Conservation (phyloP, 352 stramenopile genomes). For the Phytophthora multivora region DNA sequence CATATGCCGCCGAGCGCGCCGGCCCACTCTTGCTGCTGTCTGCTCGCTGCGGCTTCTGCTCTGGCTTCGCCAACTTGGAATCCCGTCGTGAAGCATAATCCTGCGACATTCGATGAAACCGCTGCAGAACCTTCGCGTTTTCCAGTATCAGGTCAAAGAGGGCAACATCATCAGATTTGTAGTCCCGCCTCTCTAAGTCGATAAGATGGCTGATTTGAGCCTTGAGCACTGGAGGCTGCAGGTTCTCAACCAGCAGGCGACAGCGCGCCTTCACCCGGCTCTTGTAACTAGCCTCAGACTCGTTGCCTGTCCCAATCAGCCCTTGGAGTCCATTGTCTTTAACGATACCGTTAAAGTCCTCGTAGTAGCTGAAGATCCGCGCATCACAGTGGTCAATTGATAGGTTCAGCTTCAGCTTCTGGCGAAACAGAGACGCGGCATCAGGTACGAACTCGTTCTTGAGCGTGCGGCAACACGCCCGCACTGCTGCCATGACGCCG, state of each 20-base stretch:
- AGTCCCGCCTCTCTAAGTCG: slow-evolving; percentile 1
- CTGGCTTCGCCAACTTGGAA: no score
- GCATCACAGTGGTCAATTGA: slow-evolving; percentile 1
- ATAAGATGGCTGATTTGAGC: neutral
- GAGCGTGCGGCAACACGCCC: no score
- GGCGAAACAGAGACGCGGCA: neutral
- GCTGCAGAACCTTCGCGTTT: slow-evolving; percentile 3
- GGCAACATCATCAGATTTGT: slow-evolving; percentile 4
- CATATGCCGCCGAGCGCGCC: no score
- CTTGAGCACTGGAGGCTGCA: neutral
- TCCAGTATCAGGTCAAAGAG: slow-evolving; percentile 8
- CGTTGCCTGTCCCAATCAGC: neutral
- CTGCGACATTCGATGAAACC: no score
- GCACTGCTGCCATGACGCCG: no score
- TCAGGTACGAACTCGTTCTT: no score
- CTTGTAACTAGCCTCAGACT: neutral
- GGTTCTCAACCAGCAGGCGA: neutral
- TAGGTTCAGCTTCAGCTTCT: neutral
- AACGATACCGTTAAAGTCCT: neutral
- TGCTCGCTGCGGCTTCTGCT: no score
- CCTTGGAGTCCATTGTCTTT: neutral
- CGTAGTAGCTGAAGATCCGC: neutral
- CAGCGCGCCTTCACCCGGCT: neutral
- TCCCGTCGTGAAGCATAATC: no score
- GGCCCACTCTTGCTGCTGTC: no score